A percentile compares a stretch with the other conserved stretches of the same genome.
These are phyloP conservation scores for Anthracocystis walkeri DNA, from an alignment of 1,284 basidiomycete genomes.

Conservation along the genomic window DNA sequence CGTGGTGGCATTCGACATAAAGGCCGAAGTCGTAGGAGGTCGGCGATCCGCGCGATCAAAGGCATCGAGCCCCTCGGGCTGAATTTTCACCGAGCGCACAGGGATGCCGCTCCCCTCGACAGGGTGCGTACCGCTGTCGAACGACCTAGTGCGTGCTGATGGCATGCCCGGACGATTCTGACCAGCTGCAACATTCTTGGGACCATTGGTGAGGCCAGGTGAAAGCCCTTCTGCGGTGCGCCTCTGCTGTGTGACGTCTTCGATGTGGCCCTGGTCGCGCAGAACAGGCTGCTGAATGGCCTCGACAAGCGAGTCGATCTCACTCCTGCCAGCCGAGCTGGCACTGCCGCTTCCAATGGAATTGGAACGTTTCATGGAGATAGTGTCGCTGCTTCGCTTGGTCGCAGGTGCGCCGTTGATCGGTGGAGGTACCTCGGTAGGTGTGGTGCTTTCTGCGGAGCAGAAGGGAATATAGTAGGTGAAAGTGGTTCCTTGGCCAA, in stretches of 20 bases:
- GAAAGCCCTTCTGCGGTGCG: conserved; percentile 24
- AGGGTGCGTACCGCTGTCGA: conserved; percentile 52
- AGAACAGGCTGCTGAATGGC: conserved; percentile 72
- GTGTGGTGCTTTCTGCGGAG: conserved; percentile 51
- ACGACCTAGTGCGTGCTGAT: conserved; percentile 26
- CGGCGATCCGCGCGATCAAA: conserved; percentile 34
- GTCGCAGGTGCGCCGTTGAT: conserved; percentile 25
- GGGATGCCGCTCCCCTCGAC: conserved; percentile 70
- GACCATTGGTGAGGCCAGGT: conserved; percentile 9
- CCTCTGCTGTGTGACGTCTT: conserved; percentile 39
- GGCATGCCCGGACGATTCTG: conserved; percentile 8
- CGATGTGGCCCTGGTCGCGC: conserved; percentile 58
- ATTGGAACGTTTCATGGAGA: conserved; percentile 47
- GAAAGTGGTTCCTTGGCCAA: conserved; percentile 79
- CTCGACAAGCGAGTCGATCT: conserved; percentile 79
- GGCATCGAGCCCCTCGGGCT: conserved; percentile 54
- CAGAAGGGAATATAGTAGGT: conserved; percentile 78
- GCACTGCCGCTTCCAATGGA: conserved; percentile 55
- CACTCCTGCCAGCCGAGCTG: conserved; percentile 65
- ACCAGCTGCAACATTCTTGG: conserved; percentile 17
- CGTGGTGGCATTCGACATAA: conserved; percentile 20
- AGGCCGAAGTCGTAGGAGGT: conserved; percentile 18
- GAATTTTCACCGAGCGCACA: conserved; percentile 69
- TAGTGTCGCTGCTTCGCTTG: conserved; percentile 30
- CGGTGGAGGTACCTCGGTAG: conserved; percentile 25